phyloP scores from a whole-genome alignment of 176 grass and related monocot species.

The Cymbopogon citratus region DNA sequence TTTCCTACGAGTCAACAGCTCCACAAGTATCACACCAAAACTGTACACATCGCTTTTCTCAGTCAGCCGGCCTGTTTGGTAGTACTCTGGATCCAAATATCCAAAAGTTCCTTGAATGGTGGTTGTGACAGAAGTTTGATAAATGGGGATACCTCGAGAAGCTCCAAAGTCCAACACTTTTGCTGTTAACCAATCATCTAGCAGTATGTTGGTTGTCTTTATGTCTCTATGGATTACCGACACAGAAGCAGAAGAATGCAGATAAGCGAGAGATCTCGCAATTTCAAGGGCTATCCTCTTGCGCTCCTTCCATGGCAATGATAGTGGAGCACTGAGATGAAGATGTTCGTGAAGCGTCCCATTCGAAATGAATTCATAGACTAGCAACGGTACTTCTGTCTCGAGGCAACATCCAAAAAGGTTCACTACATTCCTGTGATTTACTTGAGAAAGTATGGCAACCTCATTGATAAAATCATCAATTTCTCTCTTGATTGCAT shows the following conservation, averaged over 20 bases:
- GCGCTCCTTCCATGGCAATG: slow-evolving; percentile 29
- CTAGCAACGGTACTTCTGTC: slow-evolving; percentile 50
- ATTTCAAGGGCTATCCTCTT: slow-evolving; percentile 45
- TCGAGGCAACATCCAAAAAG: slow-evolving; percentile 64
- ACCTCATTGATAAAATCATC: slow-evolving; percentile 66
- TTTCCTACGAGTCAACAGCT: slow-evolving; percentile 40
- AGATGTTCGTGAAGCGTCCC: slow-evolving; percentile 38
- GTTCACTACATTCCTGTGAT: slow-evolving; percentile 62
- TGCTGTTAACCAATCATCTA: slow-evolving; percentile 45
- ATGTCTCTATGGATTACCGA: slow-evolving; percentile 53
- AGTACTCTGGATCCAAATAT: slow-evolving; percentile 63
- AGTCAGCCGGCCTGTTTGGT: slow-evolving; percentile 34
- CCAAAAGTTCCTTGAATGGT: slow-evolving; percentile 59
- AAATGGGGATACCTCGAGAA: slow-evolving; percentile 42
- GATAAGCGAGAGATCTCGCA: slow-evolving; percentile 43
- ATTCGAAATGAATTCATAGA: slow-evolving; percentile 46
- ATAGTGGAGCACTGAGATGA: background rate
- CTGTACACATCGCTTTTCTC: slow-evolving; percentile 72
- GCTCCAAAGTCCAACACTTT: slow-evolving; percentile 61
- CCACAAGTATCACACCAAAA: slow-evolving; percentile 56
- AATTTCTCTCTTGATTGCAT: slow-evolving; percentile 43
- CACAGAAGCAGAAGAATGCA: slow-evolving; percentile 43
- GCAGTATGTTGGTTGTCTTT: slow-evolving; percentile 52
- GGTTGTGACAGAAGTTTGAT: slow-evolving; percentile 36
- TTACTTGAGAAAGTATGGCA: slow-evolving; percentile 62